phyloP scores from a whole-genome alignment of 768 basidiomycete genomes.

The Phylloporus sp. region DNA sequence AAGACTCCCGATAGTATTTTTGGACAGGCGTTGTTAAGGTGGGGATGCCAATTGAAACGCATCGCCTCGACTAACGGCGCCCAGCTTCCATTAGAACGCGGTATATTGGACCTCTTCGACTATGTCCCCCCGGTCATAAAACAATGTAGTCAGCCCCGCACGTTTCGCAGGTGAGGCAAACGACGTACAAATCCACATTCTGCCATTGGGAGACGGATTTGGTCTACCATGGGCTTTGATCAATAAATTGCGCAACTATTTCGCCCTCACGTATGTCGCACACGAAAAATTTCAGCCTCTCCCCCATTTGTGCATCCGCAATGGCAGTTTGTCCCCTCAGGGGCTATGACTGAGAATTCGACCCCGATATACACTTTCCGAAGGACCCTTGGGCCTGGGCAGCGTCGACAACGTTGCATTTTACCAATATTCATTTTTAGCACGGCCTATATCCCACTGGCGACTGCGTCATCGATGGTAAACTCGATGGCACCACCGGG shows the following conservation, averaged over 20 bases:
- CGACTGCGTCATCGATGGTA: too few species aligned
- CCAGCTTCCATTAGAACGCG: slow-evolving; percentile 61
- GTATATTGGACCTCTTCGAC: slow-evolving; percentile 50
- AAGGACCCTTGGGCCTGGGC: not conserved
- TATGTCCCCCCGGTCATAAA: slow-evolving; percentile 67
- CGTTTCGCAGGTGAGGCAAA: slow-evolving; percentile 6
- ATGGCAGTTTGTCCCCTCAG: slow-evolving; percentile 3
- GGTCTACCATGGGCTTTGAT: slow-evolving; percentile 57
- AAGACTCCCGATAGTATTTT: slow-evolving; percentile 54
- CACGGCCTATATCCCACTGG: not conserved
- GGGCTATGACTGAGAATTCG: not conserved
- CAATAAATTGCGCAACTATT: slow-evolving; percentile 42
- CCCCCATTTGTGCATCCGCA: not conserved
- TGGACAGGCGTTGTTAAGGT: slow-evolving; percentile 43
- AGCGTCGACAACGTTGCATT: not conserved
- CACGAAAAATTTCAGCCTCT: not conserved
- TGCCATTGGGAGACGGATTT: slow-evolving; percentile 41
- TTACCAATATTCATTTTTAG: not conserved
- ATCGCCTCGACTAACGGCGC: slow-evolving; percentile 36
- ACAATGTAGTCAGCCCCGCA: slow-evolving; percentile 56
- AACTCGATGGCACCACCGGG: not conserved
- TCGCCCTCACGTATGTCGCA: slow-evolving; percentile 46
- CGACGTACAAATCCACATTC: not conserved
- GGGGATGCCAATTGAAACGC: slow-evolving; percentile 58
- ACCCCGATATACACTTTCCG: not conserved